Evolutionary conservation across 306 rosid species (phyloP).

Genomic region (Purshia tridentata): DNA sequence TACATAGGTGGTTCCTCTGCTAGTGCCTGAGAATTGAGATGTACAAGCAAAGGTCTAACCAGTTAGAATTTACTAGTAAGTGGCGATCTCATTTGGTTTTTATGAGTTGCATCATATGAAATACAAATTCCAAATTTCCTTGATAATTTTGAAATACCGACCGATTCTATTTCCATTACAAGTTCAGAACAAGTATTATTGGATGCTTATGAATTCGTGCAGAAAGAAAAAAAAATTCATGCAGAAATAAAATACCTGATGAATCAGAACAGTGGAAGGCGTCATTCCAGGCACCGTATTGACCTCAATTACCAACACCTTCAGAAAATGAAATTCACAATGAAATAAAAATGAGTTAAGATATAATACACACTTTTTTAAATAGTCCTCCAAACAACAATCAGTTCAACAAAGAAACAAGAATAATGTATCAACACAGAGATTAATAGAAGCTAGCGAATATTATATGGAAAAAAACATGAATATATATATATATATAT

Average conservation of each 20-base stretch:
- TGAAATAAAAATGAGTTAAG: conserved; percentile 15
- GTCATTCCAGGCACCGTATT: conserved; percentile 99
- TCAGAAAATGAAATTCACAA: conserved; percentile 26
- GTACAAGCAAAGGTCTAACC: conserved; percentile 17
- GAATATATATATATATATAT: too few relatives aligned
- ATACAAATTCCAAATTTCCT: background rate
- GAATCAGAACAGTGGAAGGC: conserved; percentile 92
- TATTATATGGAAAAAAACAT: too few relatives aligned
- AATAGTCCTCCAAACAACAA: background rate
- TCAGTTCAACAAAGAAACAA: background rate
- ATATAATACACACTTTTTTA: background rate
- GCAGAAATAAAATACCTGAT: conserved; percentile 54
- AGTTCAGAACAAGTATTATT: background rate
- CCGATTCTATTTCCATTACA: background rate
- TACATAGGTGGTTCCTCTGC: conserved; percentile 75
- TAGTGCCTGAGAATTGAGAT: conserved; percentile 62
- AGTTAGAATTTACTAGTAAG: conserved; percentile 18
- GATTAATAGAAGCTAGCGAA: too few relatives aligned
- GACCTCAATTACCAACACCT: conserved; percentile 90
- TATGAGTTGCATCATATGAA: too few relatives aligned
- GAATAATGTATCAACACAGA: too few relatives aligned
- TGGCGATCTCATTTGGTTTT: background rate
- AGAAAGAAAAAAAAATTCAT: background rate
- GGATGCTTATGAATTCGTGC: too few relatives aligned
- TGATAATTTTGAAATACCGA: background rate